phyloP scores from a whole-genome alignment of 768 basidiomycete species.

The Boletus bicolor region DNA sequence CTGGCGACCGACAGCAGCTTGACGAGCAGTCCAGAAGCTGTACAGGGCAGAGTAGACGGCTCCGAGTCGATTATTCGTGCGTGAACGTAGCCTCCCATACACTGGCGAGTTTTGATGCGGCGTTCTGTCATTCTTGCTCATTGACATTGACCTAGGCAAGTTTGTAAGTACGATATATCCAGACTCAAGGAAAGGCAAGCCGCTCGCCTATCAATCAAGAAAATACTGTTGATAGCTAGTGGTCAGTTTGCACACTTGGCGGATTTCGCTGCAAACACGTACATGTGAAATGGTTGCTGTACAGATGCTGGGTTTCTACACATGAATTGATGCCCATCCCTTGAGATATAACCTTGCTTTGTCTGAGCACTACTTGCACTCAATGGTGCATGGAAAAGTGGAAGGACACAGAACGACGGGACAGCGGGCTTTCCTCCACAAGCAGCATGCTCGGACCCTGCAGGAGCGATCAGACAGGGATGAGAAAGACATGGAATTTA shows the following conservation, averaged over 20 bases:
- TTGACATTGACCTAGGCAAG: constrained; percentile 45
- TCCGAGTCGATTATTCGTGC: constrained; percentile 49
- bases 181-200: not conserved
- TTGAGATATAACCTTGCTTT: constrained; percentile 46
- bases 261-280: constrained; percentile 21
- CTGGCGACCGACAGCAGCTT: constrained; percentile 33
- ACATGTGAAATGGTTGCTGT: constrained; percentile 60
- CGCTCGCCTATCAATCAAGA: constrained; percentile 20
- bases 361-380: constrained; percentile 18
- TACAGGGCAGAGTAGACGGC: constrained; percentile 53
- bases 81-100: constrained; percentile 27
- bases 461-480: not conserved
- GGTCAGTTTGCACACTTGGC: not conserved
- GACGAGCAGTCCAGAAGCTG: constrained; percentile 52
- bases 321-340: constrained; percentile 52
- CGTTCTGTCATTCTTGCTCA: constrained; percentile 37
- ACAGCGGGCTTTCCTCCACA: constrained; percentile 35
- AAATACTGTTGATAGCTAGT: constrained; percentile 9
- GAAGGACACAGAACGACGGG: constrained; percentile 53
- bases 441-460: constrained; percentile 50
- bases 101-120: constrained; percentile 41
- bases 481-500: not conserved
- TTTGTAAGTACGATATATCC: not conserved
- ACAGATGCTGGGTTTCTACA: constrained; percentile 50
- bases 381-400: constrained; percentile 48